Base-by-base conservation (phyloP, 2,329 filamentous ascomycete species). In the Fusarium sp. region DNA sequence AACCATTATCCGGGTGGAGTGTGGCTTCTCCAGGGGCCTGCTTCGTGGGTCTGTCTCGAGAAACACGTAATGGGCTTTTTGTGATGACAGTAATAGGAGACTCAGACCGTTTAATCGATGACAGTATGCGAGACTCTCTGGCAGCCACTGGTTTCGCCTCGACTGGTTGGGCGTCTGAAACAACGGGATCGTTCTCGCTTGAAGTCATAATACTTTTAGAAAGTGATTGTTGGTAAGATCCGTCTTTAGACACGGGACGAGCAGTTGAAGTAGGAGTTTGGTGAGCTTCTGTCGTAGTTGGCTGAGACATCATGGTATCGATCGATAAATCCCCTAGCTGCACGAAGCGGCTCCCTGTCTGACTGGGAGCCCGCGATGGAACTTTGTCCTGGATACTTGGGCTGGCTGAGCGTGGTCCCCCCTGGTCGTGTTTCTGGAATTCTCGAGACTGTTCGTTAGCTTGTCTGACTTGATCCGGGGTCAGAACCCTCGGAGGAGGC, bases 361-460 rank as follows among this genome's bases (percentile, higher is more conserved):
- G 68, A 41, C 72, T 76, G 3, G 72, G 72, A 22, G 53, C 66
- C 32, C 73, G 70, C 9, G 57, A 51, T 7, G 73, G 72, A 36
- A 55, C 41, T 24, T 29, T 45, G 2, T 60, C 52, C 24, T 51
- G 49, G 10, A 43, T 49, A 7, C 39, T 38, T 6, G 54, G 45
- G 24, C 32, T 58, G 15, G 26, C 41, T 41, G 49, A 15, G 32
- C 39, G 15, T 5, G 39, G 40, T 5, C 24, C 39, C 4, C 45
- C 36, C 38, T 59, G 57, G 13, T 53, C 52, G 13, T 53, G 34
- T 26, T 31, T 53, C 19, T 54, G 67, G 15, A 64, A 50, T 26
- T 61, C 65, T 32, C 55, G 55, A n/a, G 55, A 45, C 15, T 58
- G 53, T 8, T 68, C 64, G 19, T 67, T 70, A 38, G 47, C 48